Evolutionary conservation across 1,284 basidiomycete species (phyloP).

Genomic region (Blastosporella zonata): DNA sequence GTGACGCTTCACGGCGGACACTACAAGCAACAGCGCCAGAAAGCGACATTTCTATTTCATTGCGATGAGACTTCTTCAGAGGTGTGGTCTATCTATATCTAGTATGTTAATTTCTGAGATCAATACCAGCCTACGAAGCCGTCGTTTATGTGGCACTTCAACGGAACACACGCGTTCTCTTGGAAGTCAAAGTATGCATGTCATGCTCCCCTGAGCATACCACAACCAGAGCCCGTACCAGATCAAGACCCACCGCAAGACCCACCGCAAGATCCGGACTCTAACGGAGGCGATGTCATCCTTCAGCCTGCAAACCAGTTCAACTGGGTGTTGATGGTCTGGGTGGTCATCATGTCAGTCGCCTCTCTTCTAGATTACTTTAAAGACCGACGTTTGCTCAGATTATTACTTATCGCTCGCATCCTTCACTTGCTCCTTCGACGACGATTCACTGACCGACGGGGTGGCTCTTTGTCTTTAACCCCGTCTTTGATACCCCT

Average conservation of each 20-base stretch:
- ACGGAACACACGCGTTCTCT: slow-evolving; percentile 26
- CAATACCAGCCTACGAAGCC: slow-evolving; percentile 28
- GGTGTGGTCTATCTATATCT: slow-evolving; percentile 24
- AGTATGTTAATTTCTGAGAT: too few relatives aligned
- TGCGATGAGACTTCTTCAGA: slow-evolving; percentile 34
- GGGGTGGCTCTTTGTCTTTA: background rate
- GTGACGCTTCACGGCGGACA: slow-evolving; percentile 39
- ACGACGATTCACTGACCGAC: background rate
- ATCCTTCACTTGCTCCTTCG: background rate
- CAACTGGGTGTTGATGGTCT: background rate
- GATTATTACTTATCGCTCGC: background rate
- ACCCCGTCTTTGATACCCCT: background rate
- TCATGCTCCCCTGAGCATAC: slow-evolving; percentile 16
- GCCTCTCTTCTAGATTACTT: background rate
- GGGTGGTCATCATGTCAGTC: slow-evolving; percentile 2
- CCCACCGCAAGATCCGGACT: slow-evolving; percentile 19
- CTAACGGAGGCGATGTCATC: background rate
- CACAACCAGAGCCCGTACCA: slow-evolving; percentile 19
- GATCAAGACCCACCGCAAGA: slow-evolving; percentile 20
- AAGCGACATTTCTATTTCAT: slow-evolving; percentile 37
- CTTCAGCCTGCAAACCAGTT: background rate
- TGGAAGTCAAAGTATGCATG: slow-evolving; percentile 25
- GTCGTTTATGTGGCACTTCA: slow-evolving; percentile 26
- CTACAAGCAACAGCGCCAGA: slow-evolving; percentile 37
- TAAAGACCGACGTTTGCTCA: background rate